Conservation (phyloP, 116 monocot genomes). For the Posidonia oceanica region DNA sequence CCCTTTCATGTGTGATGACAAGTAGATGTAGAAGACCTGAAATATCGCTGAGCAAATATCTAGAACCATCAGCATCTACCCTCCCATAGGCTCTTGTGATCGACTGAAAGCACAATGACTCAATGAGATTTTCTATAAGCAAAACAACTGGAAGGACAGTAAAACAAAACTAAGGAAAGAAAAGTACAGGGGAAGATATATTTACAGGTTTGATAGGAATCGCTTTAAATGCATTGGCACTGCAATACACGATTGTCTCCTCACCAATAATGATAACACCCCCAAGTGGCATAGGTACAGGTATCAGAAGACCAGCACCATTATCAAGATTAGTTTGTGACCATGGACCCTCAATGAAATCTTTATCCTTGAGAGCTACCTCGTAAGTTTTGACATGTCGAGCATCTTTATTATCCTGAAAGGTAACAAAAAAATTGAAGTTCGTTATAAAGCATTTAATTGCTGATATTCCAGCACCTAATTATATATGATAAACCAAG, state of each 20-base stretch:
- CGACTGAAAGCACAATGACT: conserved; percentile 38
- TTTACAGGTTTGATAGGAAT: conserved; percentile 81
- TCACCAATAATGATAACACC: conserved; percentile 99
- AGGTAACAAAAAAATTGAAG: background rate
- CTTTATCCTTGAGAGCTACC: conserved; percentile 96
- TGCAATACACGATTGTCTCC: conserved; percentile 95
- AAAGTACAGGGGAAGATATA: background rate
- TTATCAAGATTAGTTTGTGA: conserved; percentile 96
- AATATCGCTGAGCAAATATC: conserved; percentile 94
- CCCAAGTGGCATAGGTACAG: conserved; percentile 94
- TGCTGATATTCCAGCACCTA: background rate
- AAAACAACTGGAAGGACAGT: background rate
- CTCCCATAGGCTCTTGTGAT: conserved; percentile 96
- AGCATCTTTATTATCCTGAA: conserved; percentile 98
- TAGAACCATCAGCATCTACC: conserved; percentile 96
- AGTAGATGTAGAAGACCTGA: conserved; percentile 82
- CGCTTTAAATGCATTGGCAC: conserved; percentile 76
- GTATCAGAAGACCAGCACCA: conserved; percentile 90
- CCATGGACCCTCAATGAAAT: conserved; percentile 98
- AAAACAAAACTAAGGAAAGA: background rate
- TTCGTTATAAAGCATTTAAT: background rate
- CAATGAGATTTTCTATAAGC: background rate
- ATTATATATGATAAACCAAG: background rate
- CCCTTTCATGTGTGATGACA: conserved; percentile 86
- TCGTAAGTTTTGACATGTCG: conserved; percentile 99